These are phyloP conservation scores for Penicillium frequentans DNA, from an alignment of 2,329 filamentous ascomycete genomes.

Conservation along the genomic window DNA sequence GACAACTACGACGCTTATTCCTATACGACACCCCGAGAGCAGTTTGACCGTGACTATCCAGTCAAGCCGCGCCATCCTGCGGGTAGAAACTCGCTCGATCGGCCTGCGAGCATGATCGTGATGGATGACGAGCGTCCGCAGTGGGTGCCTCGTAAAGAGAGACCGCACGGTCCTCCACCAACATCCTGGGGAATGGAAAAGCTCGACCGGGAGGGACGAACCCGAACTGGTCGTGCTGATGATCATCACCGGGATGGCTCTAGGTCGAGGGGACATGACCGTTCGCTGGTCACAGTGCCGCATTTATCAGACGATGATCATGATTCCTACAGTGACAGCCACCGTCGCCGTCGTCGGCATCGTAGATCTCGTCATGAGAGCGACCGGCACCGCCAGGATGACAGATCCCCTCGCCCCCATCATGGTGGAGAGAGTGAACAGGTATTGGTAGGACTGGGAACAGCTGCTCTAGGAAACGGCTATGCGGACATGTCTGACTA, in stretches of 20 bases:
- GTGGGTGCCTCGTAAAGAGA: constrained; percentile 24
- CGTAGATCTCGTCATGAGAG: constrained; percentile 24
- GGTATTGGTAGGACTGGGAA: constrained; percentile 33
- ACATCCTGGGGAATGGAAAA: constrained; percentile 40
- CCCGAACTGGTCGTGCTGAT: constrained; percentile 27
- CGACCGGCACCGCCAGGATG: constrained; percentile 20
- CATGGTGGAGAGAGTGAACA: constrained; percentile 14
- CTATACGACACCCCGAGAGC: constrained; percentile 49
- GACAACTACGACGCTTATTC: constrained; percentile 46
- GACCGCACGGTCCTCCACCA: constrained; percentile 38
- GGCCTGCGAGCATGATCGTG: constrained; percentile 42
- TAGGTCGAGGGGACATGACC: constrained; percentile 37
- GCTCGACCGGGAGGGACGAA: constrained; percentile 29
- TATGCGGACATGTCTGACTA: constrained; percentile 36
- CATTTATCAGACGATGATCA: constrained; percentile 49
- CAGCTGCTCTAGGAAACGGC: constrained; percentile 36
- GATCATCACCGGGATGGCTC: constrained; percentile 39
- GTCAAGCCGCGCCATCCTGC: constrained; percentile 34
- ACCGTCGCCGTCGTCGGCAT: constrained; percentile 40
- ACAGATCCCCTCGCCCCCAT: constrained; percentile 20
- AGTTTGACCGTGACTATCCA: constrained; percentile 48
- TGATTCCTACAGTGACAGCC: constrained; percentile 44
- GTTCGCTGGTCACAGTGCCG: constrained; percentile 47
- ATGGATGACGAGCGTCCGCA: constrained; percentile 37
- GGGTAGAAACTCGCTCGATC: constrained; percentile 25